Evolutionary conservation across 2,329 filamentous ascomycete genomes (phyloP).

Genomic region (Coniochaeta sp.): DNA sequence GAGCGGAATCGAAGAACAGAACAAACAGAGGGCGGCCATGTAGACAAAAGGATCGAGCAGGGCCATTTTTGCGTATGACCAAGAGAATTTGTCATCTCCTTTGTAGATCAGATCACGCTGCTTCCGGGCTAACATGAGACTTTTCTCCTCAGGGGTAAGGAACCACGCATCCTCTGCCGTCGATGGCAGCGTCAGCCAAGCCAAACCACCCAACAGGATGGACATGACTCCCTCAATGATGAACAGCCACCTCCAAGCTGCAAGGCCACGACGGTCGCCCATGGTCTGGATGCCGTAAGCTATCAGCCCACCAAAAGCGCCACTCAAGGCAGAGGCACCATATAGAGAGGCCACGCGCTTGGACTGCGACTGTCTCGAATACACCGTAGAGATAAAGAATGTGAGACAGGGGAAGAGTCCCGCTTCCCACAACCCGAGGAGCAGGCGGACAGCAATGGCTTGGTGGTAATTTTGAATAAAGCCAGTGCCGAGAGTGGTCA

Average conservation of each 20-base stretch:
- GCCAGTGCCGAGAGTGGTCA: neutral
- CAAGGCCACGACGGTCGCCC: neutral
- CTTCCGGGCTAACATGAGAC: neutral
- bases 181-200: neutral
- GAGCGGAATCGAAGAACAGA: neutral
- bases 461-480: neutral
- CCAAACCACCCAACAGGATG: neutral
- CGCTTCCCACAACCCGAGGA: neutral
- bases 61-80: neutral
- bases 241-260: conserved; percentile 1
- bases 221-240: conserved; percentile 1
- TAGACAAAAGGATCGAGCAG: neutral
- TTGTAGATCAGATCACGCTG: neutral
- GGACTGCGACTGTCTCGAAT: neutral
- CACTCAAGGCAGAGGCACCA: neutral
- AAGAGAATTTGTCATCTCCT: neutral
- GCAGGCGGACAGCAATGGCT: neutral
- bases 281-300: conserved; percentile 1
- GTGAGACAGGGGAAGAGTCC: neutral
- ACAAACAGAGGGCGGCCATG: neutral
- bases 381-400: neutral
- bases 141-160: neutral
- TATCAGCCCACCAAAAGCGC: neutral
- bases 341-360: neutral
- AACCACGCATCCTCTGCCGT: conserved; percentile 1